These are phyloP conservation scores for Fusarium pseudograminearum DNA, from an alignment of 2,329 filamentous ascomycete species.

Conservation along the genomic window DNA sequence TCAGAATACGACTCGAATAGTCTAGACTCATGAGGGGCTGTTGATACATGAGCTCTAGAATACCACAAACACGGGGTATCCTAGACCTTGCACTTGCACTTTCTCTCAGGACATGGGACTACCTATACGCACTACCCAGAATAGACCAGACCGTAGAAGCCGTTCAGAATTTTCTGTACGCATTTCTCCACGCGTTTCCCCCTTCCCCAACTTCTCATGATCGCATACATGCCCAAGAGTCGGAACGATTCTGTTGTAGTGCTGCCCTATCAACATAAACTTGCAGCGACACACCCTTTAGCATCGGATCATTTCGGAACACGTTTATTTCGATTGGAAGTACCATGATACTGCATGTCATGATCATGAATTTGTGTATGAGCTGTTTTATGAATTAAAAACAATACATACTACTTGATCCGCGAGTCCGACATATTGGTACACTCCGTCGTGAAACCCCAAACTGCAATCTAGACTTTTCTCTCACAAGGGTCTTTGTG, in stretches of 20 bases:
- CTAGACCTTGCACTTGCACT: not conserved
- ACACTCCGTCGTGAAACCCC: not conserved
- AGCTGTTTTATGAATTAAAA: not conserved
- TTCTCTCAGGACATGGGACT: not conserved
- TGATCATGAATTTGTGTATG: not conserved
- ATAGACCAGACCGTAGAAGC: constrained; percentile 3
- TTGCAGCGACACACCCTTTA: not conserved
- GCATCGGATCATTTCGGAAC: constrained; percentile 30
- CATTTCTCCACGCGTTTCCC: constrained; percentile 8
- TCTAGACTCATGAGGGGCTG: constrained; percentile 14
- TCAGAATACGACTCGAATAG: not conserved
- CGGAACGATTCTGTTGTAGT: constrained; percentile 10
- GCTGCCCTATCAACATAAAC: not conserved
- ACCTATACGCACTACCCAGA: not conserved
- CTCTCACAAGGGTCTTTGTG: not conserved
- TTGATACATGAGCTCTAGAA: not conserved
- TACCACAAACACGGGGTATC: not conserved
- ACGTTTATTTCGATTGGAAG: not conserved
- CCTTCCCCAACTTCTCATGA: constrained; percentile 14
- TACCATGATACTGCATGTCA: not conserved
- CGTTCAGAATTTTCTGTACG: not conserved
- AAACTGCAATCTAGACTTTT: not conserved
- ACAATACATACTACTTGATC: not conserved
- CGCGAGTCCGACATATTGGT: not conserved
- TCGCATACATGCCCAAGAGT: not conserved